phyloP scores from a whole-genome alignment of 192 early-diverging fungal species.

The Coemansia sp. region DNA sequence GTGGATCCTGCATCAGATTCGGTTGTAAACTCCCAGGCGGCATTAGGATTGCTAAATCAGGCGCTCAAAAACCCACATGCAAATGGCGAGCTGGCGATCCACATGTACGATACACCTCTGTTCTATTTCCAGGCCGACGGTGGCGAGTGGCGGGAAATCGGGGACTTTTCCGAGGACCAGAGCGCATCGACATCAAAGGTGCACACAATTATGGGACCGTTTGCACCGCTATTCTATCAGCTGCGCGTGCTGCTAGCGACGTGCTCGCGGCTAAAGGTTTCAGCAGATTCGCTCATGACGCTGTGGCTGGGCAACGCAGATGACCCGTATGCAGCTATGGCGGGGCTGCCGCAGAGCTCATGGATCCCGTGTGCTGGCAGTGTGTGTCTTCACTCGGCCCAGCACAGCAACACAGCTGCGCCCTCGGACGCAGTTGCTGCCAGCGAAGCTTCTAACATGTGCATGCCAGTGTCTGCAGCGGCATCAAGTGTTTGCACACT shows the following conservation, averaged over 20 bases:
- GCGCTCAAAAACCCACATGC: constrained; percentile 47
- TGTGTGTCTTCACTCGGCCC: constrained; percentile 33
- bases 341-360: constrained; percentile 29
- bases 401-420: not conserved
- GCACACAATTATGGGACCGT: constrained; percentile 42
- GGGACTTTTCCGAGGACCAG: constrained; percentile 47
- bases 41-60: constrained; percentile 30
- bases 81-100: constrained; percentile 44
- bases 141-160: constrained; percentile 41
- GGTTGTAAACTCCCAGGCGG: constrained; percentile 42
- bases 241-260: constrained; percentile 47
- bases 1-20: constrained; percentile 30
- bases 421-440: not conserved
- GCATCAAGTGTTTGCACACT: constrained; percentile 39
- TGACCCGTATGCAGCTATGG: constrained; percentile 44
- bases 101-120: constrained; percentile 42
- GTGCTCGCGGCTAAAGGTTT: constrained; percentile 47
- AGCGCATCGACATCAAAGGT: constrained; percentile 34
- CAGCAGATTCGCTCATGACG: constrained; percentile 43
- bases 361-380: constrained; percentile 40
- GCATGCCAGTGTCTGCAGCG: constrained; percentile 33
- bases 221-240: constrained; percentile 42
- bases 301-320: constrained; percentile 53
- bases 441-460: not conserved
- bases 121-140: constrained; percentile 39